Conservation (phyloP, 1,284 basidiomycete genomes). For the Tilletia horrida region DNA sequence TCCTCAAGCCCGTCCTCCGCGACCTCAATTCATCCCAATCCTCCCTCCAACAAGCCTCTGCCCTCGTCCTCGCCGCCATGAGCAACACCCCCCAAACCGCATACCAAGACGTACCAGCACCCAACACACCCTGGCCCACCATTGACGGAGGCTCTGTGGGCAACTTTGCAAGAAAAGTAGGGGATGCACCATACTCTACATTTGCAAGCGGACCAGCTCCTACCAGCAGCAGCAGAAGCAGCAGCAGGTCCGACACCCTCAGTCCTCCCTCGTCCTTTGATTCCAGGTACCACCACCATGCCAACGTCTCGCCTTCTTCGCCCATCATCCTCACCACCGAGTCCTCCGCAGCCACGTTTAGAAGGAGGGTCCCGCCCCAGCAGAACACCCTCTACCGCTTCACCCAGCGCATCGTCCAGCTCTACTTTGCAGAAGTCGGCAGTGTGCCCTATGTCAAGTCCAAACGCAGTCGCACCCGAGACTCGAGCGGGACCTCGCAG, state of each 20-base stretch:
- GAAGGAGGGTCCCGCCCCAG: neutral
- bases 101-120: constrained; percentile 42
- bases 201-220: constrained; percentile 28
- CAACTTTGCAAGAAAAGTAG: constrained; percentile 18
- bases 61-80: constrained; percentile 44
- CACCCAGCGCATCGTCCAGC: constrained; percentile 42
- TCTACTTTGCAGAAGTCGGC: constrained; percentile 40
- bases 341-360: neutral
- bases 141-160: neutral
- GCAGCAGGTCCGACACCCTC: neutral
- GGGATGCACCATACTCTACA: constrained; percentile 37
- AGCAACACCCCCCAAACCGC: constrained; percentile 30
- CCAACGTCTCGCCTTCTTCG: constrained; percentile 9
- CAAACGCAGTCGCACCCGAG: neutral
- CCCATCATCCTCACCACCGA: neutral
- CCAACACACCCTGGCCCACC: constrained; percentile 21
- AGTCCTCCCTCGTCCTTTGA: neutral
- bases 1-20: constrained; percentile 45
- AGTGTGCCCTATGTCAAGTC: constrained; percentile 10
- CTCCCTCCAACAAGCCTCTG: constrained; percentile 34
- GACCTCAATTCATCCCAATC: constrained; percentile 29
- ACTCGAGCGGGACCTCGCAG: constrained; percentile 1
- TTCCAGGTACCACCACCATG: constrained; percentile 19
- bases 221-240: constrained; percentile 14
- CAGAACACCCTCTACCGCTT: constrained; percentile 35